Conservation (phyloP, 163 green algal species). For the Volvox carteri region DNA sequence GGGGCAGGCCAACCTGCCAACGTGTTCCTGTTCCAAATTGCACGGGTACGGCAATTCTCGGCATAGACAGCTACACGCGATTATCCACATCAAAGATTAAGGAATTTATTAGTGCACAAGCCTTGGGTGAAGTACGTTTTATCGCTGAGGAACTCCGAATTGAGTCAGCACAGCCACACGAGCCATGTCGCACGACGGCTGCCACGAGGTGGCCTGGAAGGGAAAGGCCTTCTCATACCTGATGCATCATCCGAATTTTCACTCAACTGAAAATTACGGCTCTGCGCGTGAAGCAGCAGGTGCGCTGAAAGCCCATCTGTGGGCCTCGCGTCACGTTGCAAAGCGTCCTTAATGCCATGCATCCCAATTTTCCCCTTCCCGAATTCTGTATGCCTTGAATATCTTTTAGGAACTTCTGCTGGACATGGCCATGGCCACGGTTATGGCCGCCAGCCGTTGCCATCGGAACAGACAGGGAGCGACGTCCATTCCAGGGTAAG, state of each 20-base stretch:
- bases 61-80: not conserved
- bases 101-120: not conserved
- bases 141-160: not conserved
- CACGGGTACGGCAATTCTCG: not conserved
- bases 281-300: slow-evolving; percentile 23
- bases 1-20: no score
- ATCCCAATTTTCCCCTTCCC: no score
- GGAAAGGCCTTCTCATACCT: slow-evolving; percentile 74
- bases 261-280: slow-evolving; percentile 52
- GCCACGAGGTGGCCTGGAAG: slow-evolving; percentile 68
- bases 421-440: slow-evolving; percentile 22
- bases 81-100: not conserved
- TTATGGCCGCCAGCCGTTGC: not conserved
- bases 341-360: no score
- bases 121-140: not conserved
- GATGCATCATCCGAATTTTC: slow-evolving; percentile 66
- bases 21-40: no score
- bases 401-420: not conserved
- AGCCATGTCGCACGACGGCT: slow-evolving; percentile 64
- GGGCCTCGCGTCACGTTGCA: no score
- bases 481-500: slow-evolving; percentile 48
- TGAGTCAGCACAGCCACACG: slow-evolving; percentile 11
- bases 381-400: no score
- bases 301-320: not conserved
- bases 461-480: slow-evolving; percentile 8